phyloP scores from a whole-genome alignment of 176 grass and related monocot genomes.

The Raddia guianensis region DNA sequence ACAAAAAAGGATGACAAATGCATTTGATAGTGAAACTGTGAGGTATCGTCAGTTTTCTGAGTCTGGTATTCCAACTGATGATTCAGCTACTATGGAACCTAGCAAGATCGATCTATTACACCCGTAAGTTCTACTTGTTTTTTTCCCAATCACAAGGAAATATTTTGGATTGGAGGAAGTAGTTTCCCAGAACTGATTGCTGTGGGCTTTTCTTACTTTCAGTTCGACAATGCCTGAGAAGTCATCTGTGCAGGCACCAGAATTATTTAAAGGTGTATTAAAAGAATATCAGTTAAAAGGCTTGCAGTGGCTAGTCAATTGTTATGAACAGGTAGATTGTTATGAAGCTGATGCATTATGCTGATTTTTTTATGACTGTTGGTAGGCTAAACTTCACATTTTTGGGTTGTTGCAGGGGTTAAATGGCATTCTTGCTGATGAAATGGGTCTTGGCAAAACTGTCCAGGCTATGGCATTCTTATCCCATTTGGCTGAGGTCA shows the following conservation, averaged over 20 bases:
- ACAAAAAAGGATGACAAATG: slow-evolving; percentile 95
- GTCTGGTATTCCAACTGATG: slow-evolving; percentile 50
- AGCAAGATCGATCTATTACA: slow-evolving; percentile 90
- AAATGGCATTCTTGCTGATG: slow-evolving; percentile 99
- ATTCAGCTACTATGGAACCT: slow-evolving; percentile 58
- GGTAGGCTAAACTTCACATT: slow-evolving; percentile 16
- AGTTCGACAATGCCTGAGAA: slow-evolving; percentile 97
- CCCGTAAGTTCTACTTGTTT: slow-evolving; percentile 70
- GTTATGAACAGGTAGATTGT: slow-evolving; percentile 89
- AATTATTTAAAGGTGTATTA: slow-evolving; percentile 90
- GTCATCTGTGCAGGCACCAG: slow-evolving; percentile 90
- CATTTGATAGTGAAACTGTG: slow-evolving; percentile 89
- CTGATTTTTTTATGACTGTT: slow-evolving; percentile 16
- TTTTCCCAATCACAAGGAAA: neutral
- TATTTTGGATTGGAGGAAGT: slow-evolving; percentile 24
- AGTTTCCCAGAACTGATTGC: slow-evolving; percentile 26
- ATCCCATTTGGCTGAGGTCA: slow-evolving; percentile 97
- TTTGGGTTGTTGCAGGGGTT: slow-evolving; percentile 67
- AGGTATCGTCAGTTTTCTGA: slow-evolving; percentile 71
- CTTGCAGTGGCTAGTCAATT: slow-evolving; percentile 99
- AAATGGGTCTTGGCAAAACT: slow-evolving; percentile 99
- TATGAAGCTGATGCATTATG: slow-evolving; percentile 21
- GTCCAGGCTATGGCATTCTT: slow-evolving; percentile 99
- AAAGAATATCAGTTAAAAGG: slow-evolving; percentile 99
- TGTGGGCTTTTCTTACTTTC: slow-evolving; percentile 46